phyloP scores from a whole-genome alignment of 768 basidiomycete genomes.

The Filobasidium wieringae region DNA sequence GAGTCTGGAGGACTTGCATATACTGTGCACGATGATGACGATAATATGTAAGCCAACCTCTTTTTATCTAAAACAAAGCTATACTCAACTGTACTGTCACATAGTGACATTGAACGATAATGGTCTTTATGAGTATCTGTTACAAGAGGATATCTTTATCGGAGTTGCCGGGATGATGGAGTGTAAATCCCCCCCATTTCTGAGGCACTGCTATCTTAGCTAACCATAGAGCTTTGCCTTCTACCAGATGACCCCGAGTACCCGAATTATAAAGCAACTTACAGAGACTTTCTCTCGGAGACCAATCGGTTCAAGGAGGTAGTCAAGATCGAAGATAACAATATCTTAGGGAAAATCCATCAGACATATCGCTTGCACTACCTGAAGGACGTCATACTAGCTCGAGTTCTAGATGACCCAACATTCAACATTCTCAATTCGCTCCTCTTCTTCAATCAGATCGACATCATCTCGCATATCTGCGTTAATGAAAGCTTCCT shows the following conservation, averaged over 20 bases:
- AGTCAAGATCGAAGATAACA: conserved; percentile 62
- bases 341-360: conserved; percentile 77
- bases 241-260: conserved; percentile 86
- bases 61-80: neutral
- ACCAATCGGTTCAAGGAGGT: conserved; percentile 81
- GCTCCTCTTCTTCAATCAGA: conserved; percentile 96
- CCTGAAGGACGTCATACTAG: conserved; percentile 95
- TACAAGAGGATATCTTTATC: conserved; percentile 82
- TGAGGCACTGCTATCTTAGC: neutral
- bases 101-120: conserved; percentile 92
- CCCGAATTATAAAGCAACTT: conserved; percentile 89
- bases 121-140: conserved; percentile 81
- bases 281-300: conserved; percentile 79
- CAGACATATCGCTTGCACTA: conserved; percentile 95
- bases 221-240: neutral
- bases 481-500: conserved; percentile 67
- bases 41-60: conserved; percentile 61
- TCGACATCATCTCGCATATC: conserved; percentile 87
- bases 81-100: neutral
- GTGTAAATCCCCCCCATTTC: conserved; percentile 49
- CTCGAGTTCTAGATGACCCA: conserved; percentile 84
- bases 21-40: conserved; percentile 82
- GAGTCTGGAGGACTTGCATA: conserved; percentile 76
- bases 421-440: conserved; percentile 96
- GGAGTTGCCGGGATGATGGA: conserved; percentile 94